Conservation (phyloP, 2,329 filamentous ascomycete genomes). For the Cercospora sp. region DNA sequence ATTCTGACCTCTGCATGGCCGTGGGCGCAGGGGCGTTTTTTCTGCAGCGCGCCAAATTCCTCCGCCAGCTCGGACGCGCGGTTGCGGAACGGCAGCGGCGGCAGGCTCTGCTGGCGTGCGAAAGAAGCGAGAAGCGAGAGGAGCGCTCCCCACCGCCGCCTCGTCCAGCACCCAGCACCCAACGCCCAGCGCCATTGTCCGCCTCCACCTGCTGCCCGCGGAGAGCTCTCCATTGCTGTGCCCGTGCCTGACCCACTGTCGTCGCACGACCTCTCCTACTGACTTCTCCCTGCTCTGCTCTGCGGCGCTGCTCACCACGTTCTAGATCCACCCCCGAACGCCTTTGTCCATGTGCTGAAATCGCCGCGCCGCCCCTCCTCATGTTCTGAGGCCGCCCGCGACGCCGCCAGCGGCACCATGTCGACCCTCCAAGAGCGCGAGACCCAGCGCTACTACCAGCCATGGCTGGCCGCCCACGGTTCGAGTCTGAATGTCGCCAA, state of each 20-base stretch:
- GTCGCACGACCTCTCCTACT: not conserved
- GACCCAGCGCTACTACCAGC: constrained; percentile 28
- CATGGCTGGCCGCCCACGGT: constrained; percentile 32
- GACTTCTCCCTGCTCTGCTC: not conserved
- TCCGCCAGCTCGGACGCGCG: not conserved
- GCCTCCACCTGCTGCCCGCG: not conserved
- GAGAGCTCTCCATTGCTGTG: not conserved
- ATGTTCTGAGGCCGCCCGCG: not conserved
- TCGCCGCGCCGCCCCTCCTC: not conserved
- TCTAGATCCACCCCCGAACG: not conserved
- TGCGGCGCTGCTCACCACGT: not conserved
- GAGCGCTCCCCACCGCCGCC: not conserved
- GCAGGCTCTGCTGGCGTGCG: not conserved
- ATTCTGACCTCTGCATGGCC: constrained; percentile 1
- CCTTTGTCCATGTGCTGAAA: not conserved
- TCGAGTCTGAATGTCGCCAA: constrained; percentile 30
- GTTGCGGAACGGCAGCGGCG: not conserved
- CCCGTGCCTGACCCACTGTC: not conserved
- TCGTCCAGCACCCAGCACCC: not conserved
- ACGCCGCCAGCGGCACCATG: not conserved
- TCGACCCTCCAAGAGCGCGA: constrained; percentile 16
- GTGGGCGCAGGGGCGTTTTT: not conserved
- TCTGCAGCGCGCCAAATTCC: not conserved
- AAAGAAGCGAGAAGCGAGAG: not conserved
- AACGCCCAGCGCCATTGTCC: not conserved